Base-by-base conservation (phyloP, 441 rosid species). In the Flueggea neowawraea region DNA sequence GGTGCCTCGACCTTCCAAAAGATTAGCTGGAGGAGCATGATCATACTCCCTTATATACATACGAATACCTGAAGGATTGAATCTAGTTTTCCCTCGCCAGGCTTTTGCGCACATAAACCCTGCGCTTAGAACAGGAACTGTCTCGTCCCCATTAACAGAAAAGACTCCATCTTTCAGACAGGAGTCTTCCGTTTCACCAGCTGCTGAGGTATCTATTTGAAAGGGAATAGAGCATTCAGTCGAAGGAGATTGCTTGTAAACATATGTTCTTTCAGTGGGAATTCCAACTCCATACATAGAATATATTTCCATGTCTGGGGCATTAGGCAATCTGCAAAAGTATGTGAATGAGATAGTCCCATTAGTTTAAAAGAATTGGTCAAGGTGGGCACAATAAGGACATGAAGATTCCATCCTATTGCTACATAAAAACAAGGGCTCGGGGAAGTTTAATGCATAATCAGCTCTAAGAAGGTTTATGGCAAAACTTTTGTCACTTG, bases 51-150 rank as follows among this genome's bases (percentile, higher is more conserved):
- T 74, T 1, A 79, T 16, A 14, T 81, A 84, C 13, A 89, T 89
- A 45, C 66, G 75, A 51, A 80, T 77, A 31, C 92, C 96, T 0
- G 85, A 82, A 45, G 96, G 96, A 70, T 89, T 89, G 62, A 83
- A 89, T 69, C 87, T 72, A 52, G 94, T 87, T 72, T 79, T 80
- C 44, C 96, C 94, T 0, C 91, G 82, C 96, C 96, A 89, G 9
- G 82, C 96, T 77, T 79, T 89, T 4, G 94, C 94, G 58, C 87
- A 83, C 96, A 89, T 89, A 66, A 66, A 87, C 49, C 91, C 96
- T 4, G 94, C 71, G 67, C 96, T 89, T 58, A 89, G 62, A 41
- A 82, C 93, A 0, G 96, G 93, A 31, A 89, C 93, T 12, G 91
- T 87, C 69, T 83, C 94, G 64, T 89, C 96, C 10, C 96, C 94